Conservation (phyloP, 805 yeast species). For the Brettanomyces bruxellensis region DNA sequence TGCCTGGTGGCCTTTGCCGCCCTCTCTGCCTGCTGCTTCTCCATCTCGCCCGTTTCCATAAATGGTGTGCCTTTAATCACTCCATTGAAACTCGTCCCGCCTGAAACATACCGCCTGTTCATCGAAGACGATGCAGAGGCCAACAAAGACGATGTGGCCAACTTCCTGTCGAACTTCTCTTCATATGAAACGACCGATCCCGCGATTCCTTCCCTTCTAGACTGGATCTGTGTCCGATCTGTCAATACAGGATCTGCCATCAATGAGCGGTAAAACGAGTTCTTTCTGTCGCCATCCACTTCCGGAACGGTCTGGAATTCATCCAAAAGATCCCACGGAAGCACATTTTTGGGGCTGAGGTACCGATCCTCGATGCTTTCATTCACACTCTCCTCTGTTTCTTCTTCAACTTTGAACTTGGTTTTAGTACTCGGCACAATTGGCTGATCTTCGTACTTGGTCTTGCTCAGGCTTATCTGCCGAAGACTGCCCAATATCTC, state of each 20-base stretch:
- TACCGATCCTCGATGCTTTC: conserved; percentile 30
- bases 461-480: no score
- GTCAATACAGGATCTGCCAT: conserved; percentile 51
- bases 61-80: conserved; percentile 74
- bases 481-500: no score
- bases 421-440: conserved; percentile 3
- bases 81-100: conserved; percentile 58
- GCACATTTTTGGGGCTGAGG: conserved; percentile 51
- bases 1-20: conserved; percentile 26
- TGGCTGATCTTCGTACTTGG: no score
- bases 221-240: conserved; percentile 55
- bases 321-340: conserved; percentile 67
- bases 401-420: conserved; percentile 1
- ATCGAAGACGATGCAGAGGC: conserved; percentile 67
- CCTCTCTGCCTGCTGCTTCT: conserved; percentile 7
- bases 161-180: conserved; percentile 46
- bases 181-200: conserved; percentile 58
- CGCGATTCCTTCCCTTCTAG: conserved; percentile 64
- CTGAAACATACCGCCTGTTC: conserved; percentile 56
- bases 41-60: conserved; percentile 71
- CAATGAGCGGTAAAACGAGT: conserved; percentile 36
- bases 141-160: conserved; percentile 36
- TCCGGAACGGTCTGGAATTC: conserved; percentile 51
- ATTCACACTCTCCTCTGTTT: conserved; percentile 8
- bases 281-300: conserved; percentile 14